Conservation (phyloP, 2,329 filamentous ascomycete genomes). For the Calonectria crousiana region DNA sequence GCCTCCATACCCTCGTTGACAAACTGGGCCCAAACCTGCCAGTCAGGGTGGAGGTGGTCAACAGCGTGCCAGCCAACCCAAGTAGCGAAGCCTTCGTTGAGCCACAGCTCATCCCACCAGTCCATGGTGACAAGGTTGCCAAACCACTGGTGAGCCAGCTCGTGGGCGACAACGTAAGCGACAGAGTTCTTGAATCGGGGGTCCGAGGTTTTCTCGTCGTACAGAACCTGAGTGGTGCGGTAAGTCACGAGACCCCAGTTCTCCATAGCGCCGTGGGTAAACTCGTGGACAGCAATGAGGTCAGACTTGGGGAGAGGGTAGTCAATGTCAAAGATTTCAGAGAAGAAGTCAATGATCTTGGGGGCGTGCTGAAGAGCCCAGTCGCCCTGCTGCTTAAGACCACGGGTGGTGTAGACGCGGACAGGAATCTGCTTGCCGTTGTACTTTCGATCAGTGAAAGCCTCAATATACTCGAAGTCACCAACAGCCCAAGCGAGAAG, state of each 20-base stretch:
- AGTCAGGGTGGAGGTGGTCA: slow-evolving; percentile 93
- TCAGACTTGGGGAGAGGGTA: slow-evolving; percentile 95
- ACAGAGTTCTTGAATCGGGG: slow-evolving; percentile 92
- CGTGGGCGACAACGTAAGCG: slow-evolving; percentile 98
- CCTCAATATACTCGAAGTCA: slow-evolving; percentile 97
- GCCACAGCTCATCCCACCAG: slow-evolving; percentile 95
- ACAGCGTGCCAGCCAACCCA: slow-evolving; percentile 97
- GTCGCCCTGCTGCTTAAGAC: slow-evolving; percentile 91
- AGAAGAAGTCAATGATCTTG: slow-evolving; percentile 96
- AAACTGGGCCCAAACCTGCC: slow-evolving; percentile 98
- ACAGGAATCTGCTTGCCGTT: slow-evolving; percentile 92
- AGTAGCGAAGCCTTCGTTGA: slow-evolving; percentile 97
- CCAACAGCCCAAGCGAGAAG: slow-evolving; percentile 94
- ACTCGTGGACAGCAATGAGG: slow-evolving; percentile 91
- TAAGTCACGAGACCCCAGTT: slow-evolving; percentile 98
- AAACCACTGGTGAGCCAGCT: slow-evolving; percentile 97
- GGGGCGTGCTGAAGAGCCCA: slow-evolving; percentile 93
- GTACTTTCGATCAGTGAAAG: slow-evolving; percentile 89
- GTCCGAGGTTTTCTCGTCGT: slow-evolving; percentile 92
- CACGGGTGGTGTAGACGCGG: slow-evolving; percentile 93
- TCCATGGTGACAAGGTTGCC: slow-evolving; percentile 97
- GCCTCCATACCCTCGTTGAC: slow-evolving; percentile 94
- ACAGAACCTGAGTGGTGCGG: slow-evolving; percentile 94
- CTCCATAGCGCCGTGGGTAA: slow-evolving; percentile 90
- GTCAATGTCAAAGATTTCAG: slow-evolving; percentile 91